Percentiles rank a stretch among this genome's conserved stretches.
Evolutionary conservation across 2,329 filamentous ascomycete genomes (phyloP).

Genomic region (Colletotrichum tanaceti): DNA sequence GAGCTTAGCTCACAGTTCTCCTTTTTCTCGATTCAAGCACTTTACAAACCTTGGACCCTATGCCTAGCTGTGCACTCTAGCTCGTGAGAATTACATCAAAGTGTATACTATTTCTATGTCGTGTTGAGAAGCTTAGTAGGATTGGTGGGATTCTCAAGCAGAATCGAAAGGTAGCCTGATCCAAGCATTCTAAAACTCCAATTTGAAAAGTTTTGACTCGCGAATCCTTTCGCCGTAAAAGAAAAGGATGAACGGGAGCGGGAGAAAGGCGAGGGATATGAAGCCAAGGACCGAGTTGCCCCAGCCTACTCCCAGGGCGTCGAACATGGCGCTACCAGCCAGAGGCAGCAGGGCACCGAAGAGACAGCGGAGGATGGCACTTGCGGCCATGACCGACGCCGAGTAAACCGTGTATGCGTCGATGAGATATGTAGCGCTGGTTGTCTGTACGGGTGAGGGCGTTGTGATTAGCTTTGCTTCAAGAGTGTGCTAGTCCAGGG

Average conservation of each 20-base stretch:
- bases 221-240: conserved; percentile 55
- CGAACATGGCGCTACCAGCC: conserved; percentile 62
- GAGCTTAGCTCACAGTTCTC: too few species aligned
- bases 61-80: too few species aligned
- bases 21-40: too few species aligned
- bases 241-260: conserved; percentile 58
- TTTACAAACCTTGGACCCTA: too few species aligned
- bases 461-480: conserved; percentile 1
- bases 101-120: too few species aligned
- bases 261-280: conserved; percentile 58
- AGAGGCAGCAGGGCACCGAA: conserved; percentile 65
- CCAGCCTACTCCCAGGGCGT: conserved; percentile 64
- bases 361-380: conserved; percentile 64
- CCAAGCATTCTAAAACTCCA: neutral
- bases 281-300: conserved; percentile 59
- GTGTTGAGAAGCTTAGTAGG: too few species aligned
- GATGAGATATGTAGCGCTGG: conserved; percentile 60
- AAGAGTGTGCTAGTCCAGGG: neutral
- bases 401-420: conserved; percentile 68
- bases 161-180: too few species aligned
- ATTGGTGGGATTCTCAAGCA: too few species aligned
- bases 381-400: conserved; percentile 73
- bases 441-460: neutral
- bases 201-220: conserved; percentile 5
- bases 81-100: too few species aligned